These are phyloP conservation scores for Lactifluus subvellereus DNA, from an alignment of 768 basidiomycete species.

Conservation along the genomic window DNA sequence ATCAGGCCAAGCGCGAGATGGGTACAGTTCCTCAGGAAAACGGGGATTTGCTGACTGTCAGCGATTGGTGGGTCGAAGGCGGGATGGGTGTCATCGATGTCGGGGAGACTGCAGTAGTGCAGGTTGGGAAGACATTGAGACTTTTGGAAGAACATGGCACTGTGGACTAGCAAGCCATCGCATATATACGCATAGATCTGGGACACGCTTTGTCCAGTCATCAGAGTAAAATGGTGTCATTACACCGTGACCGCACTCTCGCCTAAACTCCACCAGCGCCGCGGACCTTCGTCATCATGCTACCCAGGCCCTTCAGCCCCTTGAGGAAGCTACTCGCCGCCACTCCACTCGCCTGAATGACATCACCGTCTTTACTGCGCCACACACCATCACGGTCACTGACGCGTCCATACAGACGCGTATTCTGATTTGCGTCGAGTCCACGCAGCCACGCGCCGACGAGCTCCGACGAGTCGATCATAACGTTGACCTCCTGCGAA, in stretches of 20 bases:
- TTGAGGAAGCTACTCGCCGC: constrained; percentile 4
- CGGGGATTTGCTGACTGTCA: constrained; percentile 4
- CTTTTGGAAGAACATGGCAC: neutral
- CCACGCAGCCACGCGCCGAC: constrained; percentile 42
- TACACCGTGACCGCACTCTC: neutral
- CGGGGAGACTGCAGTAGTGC: constrained; percentile 33
- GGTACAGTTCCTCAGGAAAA: neutral
- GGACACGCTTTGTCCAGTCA: too few relatives aligned
- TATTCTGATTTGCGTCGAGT: constrained; percentile 43
- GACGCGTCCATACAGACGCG: constrained; percentile 29
- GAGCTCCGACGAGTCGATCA: constrained; percentile 45
- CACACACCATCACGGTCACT: constrained; percentile 18
- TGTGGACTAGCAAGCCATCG: neutral
- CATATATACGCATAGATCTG: neutral
- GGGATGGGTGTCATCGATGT: constrained; percentile 36
- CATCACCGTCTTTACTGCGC: constrained; percentile 14
- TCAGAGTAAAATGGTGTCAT: too few relatives aligned
- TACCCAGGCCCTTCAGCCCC: constrained; percentile 14
- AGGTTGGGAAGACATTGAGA: constrained; percentile 18
- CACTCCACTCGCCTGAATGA: constrained; percentile 21
- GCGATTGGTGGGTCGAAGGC: constrained; percentile 30
- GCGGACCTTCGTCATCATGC: neutral
- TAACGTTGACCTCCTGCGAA: constrained; percentile 60
- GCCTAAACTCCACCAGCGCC: constrained; percentile 12
- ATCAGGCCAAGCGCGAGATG: constrained; percentile 34